Evolutionary conservation across 1,284 basidiomycete genomes (phyloP), one percentile per base, ranked within the genome.

Genomic region (Spongispora temasekensis): DNA sequence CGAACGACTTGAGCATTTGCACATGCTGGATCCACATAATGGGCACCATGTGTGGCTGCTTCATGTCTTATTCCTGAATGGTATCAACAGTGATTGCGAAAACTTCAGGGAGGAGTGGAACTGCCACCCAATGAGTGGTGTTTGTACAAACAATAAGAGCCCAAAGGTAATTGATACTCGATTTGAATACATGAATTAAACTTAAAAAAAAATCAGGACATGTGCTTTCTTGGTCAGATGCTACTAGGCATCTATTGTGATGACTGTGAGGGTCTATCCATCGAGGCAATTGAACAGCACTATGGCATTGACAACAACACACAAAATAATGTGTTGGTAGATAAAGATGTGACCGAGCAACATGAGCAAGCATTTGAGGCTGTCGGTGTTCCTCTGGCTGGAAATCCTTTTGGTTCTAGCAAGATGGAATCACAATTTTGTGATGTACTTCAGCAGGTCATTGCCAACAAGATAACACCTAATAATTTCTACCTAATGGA

Each of bases 11-110:
- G 71, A 76, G 60, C 32, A 17, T 0, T 34, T 34, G 0, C 65
- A 75, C 40, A 50, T 61, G 6, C 67, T 78, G 0, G 32, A 75
- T 35, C 21, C 58, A 0, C 30, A n/a, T n/a, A 34, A 34, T 15
- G 32, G 7, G 15, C 32, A 34, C 32, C 32, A 34, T 34, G 15
- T 44, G 1, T 55, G 54, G 54, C 19, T 55, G 4, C 10, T 55
- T 2, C 54, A 42, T 10, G 5, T 7, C 2, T 40, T 55, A 2
- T 55, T 55, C 5, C n/a, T 55, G 19, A 6, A 21, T 23, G 12
- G 19, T 15, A 23, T 55, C 4, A 55, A 55, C 32, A 7, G 23
- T 5, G 40, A 55, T 8, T 55, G 54, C 19, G 0, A 0, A 4
- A 15, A 31, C 0, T 55, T 55, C 15, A 30, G 27, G 6, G 19